Evolutionary conservation across 208 protist genomes (phyloP), one percentile per base, ranked within the genome.

Genomic region (Angomonas desouzai): DNA sequence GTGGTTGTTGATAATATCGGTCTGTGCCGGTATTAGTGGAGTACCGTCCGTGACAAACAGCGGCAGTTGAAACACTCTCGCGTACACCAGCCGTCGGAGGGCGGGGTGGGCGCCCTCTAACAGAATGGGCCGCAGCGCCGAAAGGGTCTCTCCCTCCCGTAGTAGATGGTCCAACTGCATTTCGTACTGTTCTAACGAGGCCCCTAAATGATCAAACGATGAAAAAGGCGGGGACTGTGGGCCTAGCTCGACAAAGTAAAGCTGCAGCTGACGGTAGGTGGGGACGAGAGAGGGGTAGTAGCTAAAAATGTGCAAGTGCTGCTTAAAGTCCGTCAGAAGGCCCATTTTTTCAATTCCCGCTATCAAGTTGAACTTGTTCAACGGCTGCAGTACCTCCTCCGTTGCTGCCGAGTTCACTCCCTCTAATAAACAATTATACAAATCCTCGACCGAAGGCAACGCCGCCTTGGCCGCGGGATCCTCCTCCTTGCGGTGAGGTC

Each of bases 21-120:
- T 56, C 62, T 79, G 55, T n/a, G 55, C 34, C 22, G 62, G 59
- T 60, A 85, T 83, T 23, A 83, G 72, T 32, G 89, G 80, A 43
- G 59, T 65, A 11, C 80, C 84, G 45, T 89, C 83, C 9, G 76
- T 88, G 10, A 89, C 89, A 10, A 49, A 20, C 51, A 96, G 62
- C 27, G 69, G 62, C 22, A 90, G 30, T 57, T 85, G 81, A 60
- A 96, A 68, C 27, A 83, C 85, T n/a, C 83, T 72, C 11, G 89
- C 81, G 65, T 96, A 96, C 43, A 91, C 56, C 6, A 96, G 71
- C 13, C 89, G 84, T 13, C 89, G 81, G 30, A 96, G 40, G 0
- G 85, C 83, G 10, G 84, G 86, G 72, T 85, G 83, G 32, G 89
- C 77, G 22, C 70, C 69, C 32, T 74, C 68, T 10, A 75, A 77